Percentiles rank a stretch among this genome's conserved stretches.
phyloP scores from a whole-genome alignment of 768 basidiomycete species.

The Neoboletus subvelutipes region DNA sequence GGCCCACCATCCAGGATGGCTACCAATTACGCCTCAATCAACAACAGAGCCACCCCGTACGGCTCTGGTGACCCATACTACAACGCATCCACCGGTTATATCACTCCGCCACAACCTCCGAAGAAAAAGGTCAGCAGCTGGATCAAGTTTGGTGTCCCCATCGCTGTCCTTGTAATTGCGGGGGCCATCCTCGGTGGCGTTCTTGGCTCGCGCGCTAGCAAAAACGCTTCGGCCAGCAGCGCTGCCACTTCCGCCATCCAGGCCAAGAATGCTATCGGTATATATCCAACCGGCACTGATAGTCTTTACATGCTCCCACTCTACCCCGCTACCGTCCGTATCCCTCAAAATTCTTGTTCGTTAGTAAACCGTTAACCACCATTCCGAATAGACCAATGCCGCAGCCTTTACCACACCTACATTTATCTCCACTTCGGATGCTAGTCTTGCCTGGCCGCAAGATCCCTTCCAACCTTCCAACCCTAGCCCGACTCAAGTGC shows the following conservation, averaged over 20 bases:
- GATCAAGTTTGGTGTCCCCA: conserved; percentile 74
- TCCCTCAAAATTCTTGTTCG: neutral
- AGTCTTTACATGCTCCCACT: conserved; percentile 77
- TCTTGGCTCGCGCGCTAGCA: conserved; percentile 60
- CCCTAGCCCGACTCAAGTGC: conserved; percentile 58
- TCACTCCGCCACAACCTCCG: conserved; percentile 45
- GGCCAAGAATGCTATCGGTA: conserved; percentile 58
- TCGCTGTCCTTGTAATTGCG: conserved; percentile 59
- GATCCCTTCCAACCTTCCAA: conserved; percentile 73
- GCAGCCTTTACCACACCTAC: conserved; percentile 72
- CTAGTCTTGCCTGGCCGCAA: conserved; percentile 67
- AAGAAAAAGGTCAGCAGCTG: conserved; percentile 65
- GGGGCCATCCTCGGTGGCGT: conserved; percentile 79
- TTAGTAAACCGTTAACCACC: neutral
- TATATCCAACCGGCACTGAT: conserved; percentile 78
- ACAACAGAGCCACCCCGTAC: conserved; percentile 41
- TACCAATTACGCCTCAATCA: conserved; percentile 38
- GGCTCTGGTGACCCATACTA: conserved; percentile 69
- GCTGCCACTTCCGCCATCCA: conserved; percentile 54
- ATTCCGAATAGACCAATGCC: conserved; percentile 59
- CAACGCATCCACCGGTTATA: conserved; percentile 66
- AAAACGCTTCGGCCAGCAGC: conserved; percentile 33
- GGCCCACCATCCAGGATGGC: conserved; percentile 37
- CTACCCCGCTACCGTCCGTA: conserved; percentile 84
- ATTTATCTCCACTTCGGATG: conserved; percentile 56